Percentiles rank a stretch among this genome's conserved stretches.
phyloP scores from a whole-genome alignment of 1,284 basidiomycete species.

The Trichosporon faecale region DNA sequence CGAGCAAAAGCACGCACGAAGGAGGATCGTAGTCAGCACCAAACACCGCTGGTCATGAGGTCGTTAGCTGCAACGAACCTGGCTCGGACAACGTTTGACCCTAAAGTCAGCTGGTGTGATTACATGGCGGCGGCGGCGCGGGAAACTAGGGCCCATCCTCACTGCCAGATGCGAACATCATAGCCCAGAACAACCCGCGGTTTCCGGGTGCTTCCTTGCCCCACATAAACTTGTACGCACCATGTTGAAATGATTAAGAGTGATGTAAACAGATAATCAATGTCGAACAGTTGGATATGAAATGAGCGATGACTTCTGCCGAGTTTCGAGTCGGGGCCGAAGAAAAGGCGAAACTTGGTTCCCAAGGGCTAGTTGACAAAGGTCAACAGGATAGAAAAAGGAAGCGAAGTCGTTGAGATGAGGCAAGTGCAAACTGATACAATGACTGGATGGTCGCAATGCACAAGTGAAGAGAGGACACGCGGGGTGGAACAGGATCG shows the following conservation, averaged over 20 bases:
- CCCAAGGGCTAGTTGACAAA: background rate
- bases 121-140: background rate
- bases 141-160: no score
- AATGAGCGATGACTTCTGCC: background rate
- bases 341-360: background rate
- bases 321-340: background rate
- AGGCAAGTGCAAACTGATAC: slow-evolving; percentile 1
- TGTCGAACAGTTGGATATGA: background rate
- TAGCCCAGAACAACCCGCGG: no score
- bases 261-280: background rate
- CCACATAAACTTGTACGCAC: background rate
- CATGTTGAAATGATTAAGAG: slow-evolving; percentile 1
- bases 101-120: slow-evolving; percentile 22
- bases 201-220: no score
- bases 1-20: background rate
- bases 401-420: background rate
- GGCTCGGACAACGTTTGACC: slow-evolving; percentile 53
- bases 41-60: background rate
- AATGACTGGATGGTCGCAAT: slow-evolving; percentile 5
- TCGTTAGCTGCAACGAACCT: slow-evolving; percentile 34
- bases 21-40: slow-evolving; percentile 17
- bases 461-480: slow-evolving; percentile 7
- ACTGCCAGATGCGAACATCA: no score
- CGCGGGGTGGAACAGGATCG: slow-evolving; percentile 3
- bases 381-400: background rate